Evolutionary conservation across 768 basidiomycete genomes (phyloP).

Genomic region (Sporobolomyces roseus): DNA sequence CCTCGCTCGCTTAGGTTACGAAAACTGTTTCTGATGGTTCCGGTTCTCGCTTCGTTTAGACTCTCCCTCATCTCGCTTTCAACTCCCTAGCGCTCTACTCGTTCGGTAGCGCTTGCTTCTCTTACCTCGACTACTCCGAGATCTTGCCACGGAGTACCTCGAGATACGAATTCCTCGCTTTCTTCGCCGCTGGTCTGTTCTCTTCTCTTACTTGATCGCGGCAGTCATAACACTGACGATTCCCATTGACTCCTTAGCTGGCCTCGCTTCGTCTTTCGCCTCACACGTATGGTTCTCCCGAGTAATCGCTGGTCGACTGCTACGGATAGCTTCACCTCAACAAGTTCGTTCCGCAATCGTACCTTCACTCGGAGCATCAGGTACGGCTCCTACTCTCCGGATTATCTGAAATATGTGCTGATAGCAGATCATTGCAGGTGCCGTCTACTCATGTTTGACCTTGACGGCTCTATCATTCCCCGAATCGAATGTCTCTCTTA

Average conservation of each 20-base stretch:
- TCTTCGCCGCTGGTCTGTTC: slow-evolving; percentile 35
- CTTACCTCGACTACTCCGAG: slow-evolving; percentile 20
- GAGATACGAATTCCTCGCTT: slow-evolving; percentile 40
- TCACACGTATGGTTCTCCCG: slow-evolving; percentile 34
- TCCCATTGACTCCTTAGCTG: slow-evolving; percentile 4
- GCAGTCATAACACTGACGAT: neutral
- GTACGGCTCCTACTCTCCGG: neutral
- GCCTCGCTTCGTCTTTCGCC: slow-evolving; percentile 29
- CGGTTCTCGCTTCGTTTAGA: slow-evolving; percentile 4
- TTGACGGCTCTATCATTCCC: slow-evolving; percentile 39
- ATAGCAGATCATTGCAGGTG: slow-evolving; percentile 17
- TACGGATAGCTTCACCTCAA: neutral
- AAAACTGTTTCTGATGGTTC: neutral
- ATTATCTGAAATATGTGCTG: neutral
- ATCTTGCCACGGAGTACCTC: slow-evolving; percentile 34
- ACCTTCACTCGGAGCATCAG: slow-evolving; percentile 30
- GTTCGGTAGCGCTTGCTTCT: slow-evolving; percentile 19
- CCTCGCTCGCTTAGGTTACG: neutral
- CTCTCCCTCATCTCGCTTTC: slow-evolving; percentile 37
- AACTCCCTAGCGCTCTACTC: slow-evolving; percentile 39
- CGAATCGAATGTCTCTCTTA: slow-evolving; percentile 34
- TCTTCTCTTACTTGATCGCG: too few species aligned
- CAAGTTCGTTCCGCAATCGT: neutral
- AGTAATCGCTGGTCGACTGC: slow-evolving; percentile 16
- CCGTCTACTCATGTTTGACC: slow-evolving; percentile 33